A percentile compares a stretch with the other conserved stretches of the same genome.
Evolutionary conservation across 495 filamentous ascomycete species (phyloP).

Genomic region (Echria macrotheca): DNA sequence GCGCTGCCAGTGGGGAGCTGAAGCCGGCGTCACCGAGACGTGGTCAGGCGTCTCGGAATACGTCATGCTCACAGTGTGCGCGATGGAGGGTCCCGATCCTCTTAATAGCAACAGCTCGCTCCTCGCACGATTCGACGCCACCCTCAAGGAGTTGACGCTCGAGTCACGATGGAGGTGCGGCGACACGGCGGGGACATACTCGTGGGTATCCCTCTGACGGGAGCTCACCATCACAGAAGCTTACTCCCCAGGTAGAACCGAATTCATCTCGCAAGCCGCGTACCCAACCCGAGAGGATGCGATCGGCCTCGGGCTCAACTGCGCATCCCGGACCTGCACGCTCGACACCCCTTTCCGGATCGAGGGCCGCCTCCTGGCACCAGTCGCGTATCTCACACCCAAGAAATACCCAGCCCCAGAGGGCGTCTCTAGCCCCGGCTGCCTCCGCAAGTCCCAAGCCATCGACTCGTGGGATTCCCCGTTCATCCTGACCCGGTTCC

Average conservation of each 20-base stretch:
- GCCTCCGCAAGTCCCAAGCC: not conserved
- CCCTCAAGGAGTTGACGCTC: not conserved
- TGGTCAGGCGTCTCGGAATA: not conserved
- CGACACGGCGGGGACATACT: conserved; percentile 3
- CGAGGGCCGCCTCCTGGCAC: not conserved
- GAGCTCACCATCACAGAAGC: not conserved
- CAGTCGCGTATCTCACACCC: not conserved
- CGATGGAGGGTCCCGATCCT: not conserved
- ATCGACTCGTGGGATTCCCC: not conserved
- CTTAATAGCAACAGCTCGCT: conserved; percentile 3
- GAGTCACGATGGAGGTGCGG: not conserved
- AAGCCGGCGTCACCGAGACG: not conserved
- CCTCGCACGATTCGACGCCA: not conserved
- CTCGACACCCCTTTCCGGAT: not conserved
- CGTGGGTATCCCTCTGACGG: not conserved
- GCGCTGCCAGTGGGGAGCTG: conserved; percentile 6
- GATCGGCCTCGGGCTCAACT: not conserved
- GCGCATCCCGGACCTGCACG: not conserved
- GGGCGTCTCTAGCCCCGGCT: not conserved
- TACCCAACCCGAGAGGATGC: not conserved
- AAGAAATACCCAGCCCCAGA: not conserved
- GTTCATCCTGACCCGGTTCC: not conserved
- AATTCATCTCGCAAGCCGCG: not conserved
- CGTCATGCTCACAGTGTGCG: not conserved
- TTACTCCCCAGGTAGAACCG: not conserved